Conservation (phyloP, 352 stramenopile species). For the Phytophthora hibernalis region DNA sequence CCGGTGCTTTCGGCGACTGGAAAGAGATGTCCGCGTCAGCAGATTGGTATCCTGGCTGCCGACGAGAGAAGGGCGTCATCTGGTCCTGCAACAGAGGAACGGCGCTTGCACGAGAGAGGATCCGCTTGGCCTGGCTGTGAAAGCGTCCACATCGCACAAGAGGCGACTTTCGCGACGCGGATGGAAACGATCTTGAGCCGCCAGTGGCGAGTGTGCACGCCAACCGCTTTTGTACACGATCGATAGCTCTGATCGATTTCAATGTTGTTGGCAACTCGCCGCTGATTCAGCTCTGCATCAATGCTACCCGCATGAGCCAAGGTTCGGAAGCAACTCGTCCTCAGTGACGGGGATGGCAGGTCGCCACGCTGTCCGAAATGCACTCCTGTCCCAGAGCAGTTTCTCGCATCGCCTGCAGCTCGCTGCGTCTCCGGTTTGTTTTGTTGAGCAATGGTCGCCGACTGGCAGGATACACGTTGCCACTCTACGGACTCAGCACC, state of each 20-base stretch:
- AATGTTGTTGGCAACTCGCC: background rate
- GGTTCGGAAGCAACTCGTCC: background rate
- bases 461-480: constrained; percentile 32
- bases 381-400: constrained; percentile 26
- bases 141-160: constrained; percentile 8
- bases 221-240: background rate
- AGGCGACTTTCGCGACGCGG: constrained; percentile 7
- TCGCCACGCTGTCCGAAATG: background rate
- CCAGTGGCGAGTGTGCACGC: background rate
- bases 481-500: constrained; percentile 17
- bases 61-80: constrained; percentile 20
- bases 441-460: constrained; percentile 6
- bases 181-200: background rate
- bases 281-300: background rate
- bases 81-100: constrained; percentile 36
- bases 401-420: constrained; percentile 7
- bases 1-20: constrained; percentile 17
- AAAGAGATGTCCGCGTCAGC: constrained; percentile 6
- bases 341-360: background rate
- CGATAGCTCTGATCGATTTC: background rate
- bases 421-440: background rate
- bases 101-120: constrained; percentile 17
- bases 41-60: constrained; percentile 12
- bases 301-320: background rate
- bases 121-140: constrained; percentile 21